Conservation (phyloP, 2,329 filamentous ascomycete genomes). For the Colletotrichum falcatum region DNA sequence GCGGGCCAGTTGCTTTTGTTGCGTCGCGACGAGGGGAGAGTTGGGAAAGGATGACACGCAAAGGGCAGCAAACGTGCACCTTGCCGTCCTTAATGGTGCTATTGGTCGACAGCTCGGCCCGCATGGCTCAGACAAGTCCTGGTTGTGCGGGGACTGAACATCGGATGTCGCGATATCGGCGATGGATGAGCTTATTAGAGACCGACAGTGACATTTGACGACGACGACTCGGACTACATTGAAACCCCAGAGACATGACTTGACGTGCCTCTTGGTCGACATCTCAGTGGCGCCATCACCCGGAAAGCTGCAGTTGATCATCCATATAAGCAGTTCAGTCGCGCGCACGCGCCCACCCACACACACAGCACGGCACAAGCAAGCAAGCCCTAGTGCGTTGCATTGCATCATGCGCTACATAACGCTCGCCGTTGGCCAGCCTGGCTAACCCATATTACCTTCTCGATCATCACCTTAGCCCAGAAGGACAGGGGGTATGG, state of each 20-base stretch:
- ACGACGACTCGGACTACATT: conserved; percentile 23
- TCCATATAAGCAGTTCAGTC: conserved; percentile 6
- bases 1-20: conserved; percentile 20
- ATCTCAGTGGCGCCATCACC: conserved; percentile 13
- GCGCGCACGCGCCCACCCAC: neutral
- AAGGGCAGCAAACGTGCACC: conserved; percentile 21
- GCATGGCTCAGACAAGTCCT: conserved; percentile 22
- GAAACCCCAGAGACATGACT: conserved; percentile 25
- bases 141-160: conserved; percentile 31
- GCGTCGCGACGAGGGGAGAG: conserved; percentile 11
- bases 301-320: conserved; percentile 2
- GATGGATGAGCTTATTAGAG: conserved; percentile 25
- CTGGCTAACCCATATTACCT: neutral
- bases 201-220: conserved; percentile 23
- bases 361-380: neutral
- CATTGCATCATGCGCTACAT: conserved; percentile 39
- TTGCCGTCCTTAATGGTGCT: neutral
- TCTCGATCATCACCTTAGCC: conserved; percentile 23
- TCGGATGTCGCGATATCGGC: conserved; percentile 39
- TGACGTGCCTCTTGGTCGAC: conserved; percentile 4
- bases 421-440: conserved; percentile 21
- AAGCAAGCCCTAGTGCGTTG: conserved; percentile 32
- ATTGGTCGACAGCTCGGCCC: conserved; percentile 14
- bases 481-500: conserved; percentile 19
- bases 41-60: conserved; percentile 23